Evolutionary conservation across 2,329 filamentous ascomycete species (phyloP).

Genomic region (Aspergillus sp.): DNA sequence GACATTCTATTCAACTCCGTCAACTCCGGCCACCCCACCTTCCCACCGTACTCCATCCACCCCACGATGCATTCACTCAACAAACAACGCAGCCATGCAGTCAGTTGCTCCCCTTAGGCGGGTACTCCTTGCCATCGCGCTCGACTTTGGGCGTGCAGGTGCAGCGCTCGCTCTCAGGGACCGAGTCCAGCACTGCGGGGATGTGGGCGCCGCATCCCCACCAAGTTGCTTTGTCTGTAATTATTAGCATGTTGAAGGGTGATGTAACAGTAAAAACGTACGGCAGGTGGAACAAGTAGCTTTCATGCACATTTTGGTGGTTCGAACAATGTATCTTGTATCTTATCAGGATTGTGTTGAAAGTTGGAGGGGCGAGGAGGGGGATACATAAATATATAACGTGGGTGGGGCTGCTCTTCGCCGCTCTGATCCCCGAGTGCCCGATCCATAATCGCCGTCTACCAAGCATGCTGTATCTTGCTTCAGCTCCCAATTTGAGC

Average conservation of each 20-base stretch:
- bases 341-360: neutral
- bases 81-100: conserved; percentile 26
- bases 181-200: conserved; percentile 59
- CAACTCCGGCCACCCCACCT: neutral
- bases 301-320: conserved; percentile 62
- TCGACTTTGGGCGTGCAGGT: conserved; percentile 64
- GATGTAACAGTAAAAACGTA: conserved; percentile 41
- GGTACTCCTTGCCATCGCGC: conserved; percentile 62
- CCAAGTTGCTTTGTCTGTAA: conserved; percentile 62
- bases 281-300: conserved; percentile 63
- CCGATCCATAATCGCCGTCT: neutral
- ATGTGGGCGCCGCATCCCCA: conserved; percentile 66
- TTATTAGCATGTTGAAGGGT: conserved; percentile 7
- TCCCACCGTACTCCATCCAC: neutral
- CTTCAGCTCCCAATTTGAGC: no score
- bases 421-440: conserved; percentile 1
- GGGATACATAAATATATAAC: neutral
- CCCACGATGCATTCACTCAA: neutral
- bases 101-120: conserved; percentile 59
- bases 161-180: conserved; percentile 63
- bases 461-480: no score
- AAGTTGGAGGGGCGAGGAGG: neutral
- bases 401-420: neutral
- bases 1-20: neutral
- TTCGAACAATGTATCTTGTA: neutral